Base-by-base conservation (phyloP, 257 asterid species). In the Primulina tabacum region DNA sequence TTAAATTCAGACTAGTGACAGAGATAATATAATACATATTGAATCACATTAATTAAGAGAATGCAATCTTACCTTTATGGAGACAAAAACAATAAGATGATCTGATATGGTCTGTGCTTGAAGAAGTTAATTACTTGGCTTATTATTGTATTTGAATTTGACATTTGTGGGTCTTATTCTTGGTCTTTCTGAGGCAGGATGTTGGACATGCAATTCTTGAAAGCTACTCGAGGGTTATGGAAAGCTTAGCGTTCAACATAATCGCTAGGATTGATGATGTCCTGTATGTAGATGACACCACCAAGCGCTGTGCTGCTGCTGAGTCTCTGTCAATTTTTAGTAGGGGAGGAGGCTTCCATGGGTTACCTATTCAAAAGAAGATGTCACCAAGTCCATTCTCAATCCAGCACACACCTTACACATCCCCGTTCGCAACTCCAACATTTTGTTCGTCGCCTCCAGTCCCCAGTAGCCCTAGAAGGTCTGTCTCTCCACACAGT, bases 201-300 rank as follows among this genome's bases (percentile, higher is more conserved):
- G 98, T 94, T 16, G 99, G 99, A 34, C 96, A 91, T 69, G 82
- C 99, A 4, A 94, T 94, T 77, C 95, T 94, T 6, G 99, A 94
- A 78, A 89, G 99, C 88, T 94, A 94, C 76, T 89, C 99, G 10
- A 87, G 99, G 84, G 99, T 94, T 56, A 86, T 89, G 97, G 98
- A 94, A 88, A 94, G 99, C 84, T 76, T 94, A 80, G 98, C 99
- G 10, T 94, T 94, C 78, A 94, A 94, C 82, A 84, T 91, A 35
- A 91, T 94, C 61, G 99, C 99, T 0, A 88, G 99, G 74, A 89
- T 94, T 0, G 99, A 94, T 9, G 98, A 94, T 64, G 97, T 89
- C 14, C 64, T 94, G 58, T 94, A 47, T 11, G 98, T 89, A 6
- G 99, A 94, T 64, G 98, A 94, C 74, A 90, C 95, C 50, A 82